A percentile compares a stretch with the other conserved stretches of the same genome.
Evolutionary conservation across 371 early-diverging fungal species (phyloP).

Genomic region (Mortierella sp.): DNA sequence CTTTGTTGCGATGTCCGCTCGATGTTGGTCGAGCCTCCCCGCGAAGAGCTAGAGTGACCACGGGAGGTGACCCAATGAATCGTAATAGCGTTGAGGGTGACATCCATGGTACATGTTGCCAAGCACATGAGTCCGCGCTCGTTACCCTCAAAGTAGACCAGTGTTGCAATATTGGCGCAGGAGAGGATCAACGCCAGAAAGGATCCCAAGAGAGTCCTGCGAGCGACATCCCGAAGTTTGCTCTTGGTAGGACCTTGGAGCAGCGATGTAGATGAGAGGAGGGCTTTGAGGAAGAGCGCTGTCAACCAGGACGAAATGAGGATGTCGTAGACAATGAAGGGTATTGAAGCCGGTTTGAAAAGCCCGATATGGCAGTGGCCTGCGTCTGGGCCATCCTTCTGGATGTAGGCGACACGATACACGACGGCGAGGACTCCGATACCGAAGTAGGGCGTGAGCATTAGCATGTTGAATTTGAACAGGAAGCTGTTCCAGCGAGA

Average conservation of each 20-base stretch:
- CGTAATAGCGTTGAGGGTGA: constrained; percentile 64
- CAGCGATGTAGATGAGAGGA: constrained; percentile 48
- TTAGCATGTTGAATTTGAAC: constrained; percentile 58
- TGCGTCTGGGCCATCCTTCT: constrained; percentile 54
- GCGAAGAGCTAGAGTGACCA: neutral
- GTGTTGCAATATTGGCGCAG: constrained; percentile 59
- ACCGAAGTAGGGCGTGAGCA: constrained; percentile 59
- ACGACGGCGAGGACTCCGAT: constrained; percentile 63
- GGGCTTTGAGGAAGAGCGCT: constrained; percentile 57
- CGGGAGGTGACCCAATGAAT: constrained; percentile 64
- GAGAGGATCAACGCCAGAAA: constrained; percentile 59
- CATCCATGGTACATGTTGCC: constrained; percentile 65
- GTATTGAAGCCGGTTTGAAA: constrained; percentile 53
- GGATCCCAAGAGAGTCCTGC: constrained; percentile 62
- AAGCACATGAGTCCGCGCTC: constrained; percentile 65
- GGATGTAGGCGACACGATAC: constrained; percentile 53
- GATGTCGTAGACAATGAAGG: constrained; percentile 59
- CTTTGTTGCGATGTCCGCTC: neutral
- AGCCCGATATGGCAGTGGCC: constrained; percentile 67
- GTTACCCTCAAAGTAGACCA: constrained; percentile 57
- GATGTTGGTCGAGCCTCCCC: neutral
- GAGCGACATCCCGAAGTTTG: constrained; percentile 59
- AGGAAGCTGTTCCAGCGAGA: constrained; percentile 51
- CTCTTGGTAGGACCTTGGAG: constrained; percentile 57
- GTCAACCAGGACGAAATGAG: constrained; percentile 57